Evolutionary conservation across 768 basidiomycete genomes (phyloP), one percentile per base, ranked within the genome.

Genomic region (Vararia minispora): DNA sequence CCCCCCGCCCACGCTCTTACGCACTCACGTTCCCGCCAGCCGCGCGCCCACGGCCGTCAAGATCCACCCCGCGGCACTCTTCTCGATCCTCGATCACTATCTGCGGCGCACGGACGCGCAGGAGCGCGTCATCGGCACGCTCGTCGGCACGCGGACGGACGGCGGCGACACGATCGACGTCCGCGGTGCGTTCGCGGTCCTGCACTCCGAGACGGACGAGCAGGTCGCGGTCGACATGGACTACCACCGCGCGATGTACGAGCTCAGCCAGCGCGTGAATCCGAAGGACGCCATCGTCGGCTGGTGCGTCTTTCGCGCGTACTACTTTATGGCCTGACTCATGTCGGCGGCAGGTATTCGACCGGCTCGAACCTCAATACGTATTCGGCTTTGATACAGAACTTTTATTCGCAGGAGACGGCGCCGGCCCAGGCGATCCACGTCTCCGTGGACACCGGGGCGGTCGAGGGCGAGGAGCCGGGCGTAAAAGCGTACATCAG

Each of bases 141-240:
- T 97, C 21, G 79, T 98, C 17, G 94, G 94, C 13, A 74, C 72
- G 37, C 76, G 94, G 45, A 74, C 70, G 21, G 68, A 69, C 33
- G 55, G 54, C 8, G 58, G 57, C 5, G 56, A 58, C 6, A 58
- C 64, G 36, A 64, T 98, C 44, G 81, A 87, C 49, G 77, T 95
- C 45, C 72, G 77, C 40, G 81, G 78, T 35, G 75, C 86, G 11
- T 98, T 95, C 55, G 90, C 89, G 14, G 89, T 97, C 22, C 71
- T 92, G 30, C 91, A 98, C 59, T 83, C 78, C 54, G 88, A 94
- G 64, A 87, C 83, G 21, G 78, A 76, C 54, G 87, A 94, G 53
- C 88, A 90, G 61, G 87, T 94, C 29, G 89, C 88, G 4, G 85
- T 98, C 43, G 92, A 98, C 56, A 89, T 90, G 79, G 90, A 94